phyloP scores from a whole-genome alignment of 768 basidiomycete species.

The Arthromyces matolae region DNA sequence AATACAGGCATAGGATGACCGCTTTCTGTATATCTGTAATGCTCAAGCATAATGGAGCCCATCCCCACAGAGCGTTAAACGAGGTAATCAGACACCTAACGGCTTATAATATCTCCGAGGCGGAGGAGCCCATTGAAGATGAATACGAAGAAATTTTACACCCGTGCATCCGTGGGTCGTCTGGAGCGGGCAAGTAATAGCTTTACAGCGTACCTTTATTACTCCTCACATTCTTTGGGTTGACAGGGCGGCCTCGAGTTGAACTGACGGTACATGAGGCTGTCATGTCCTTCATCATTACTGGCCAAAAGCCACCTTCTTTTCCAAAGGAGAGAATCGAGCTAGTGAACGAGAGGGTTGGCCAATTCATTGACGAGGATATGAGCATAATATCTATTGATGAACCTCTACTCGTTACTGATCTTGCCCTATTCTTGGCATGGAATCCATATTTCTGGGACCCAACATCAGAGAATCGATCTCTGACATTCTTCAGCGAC shows the following conservation, averaged over 20 bases:
- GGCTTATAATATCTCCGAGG: not conserved
- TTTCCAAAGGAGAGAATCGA: not conserved
- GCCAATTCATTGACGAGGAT: not conserved
- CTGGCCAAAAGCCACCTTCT: not conserved
- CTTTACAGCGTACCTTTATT: not conserved
- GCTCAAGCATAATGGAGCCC: not conserved
- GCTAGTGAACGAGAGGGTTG: not conserved
- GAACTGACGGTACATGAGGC: not conserved
- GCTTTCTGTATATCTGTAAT: not conserved
- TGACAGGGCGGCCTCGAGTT: not conserved
- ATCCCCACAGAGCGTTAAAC: not conserved
- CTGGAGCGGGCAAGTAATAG: not conserved
- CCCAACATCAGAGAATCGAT: no score
- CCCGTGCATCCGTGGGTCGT: no score
- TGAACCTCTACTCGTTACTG: not conserved
- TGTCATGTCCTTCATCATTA: not conserved
- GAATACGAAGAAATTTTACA: no score
- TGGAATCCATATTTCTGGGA: no score
- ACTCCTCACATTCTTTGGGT: not conserved
- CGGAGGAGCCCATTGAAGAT: no score
- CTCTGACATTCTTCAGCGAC: not conserved
- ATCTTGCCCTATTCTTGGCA: no score
- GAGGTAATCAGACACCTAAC: not conserved
- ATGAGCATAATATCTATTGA: conserved; percentile 1
- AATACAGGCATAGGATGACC: not conserved